Evolutionary conservation across 345 rosid genomes (phyloP).

Genomic region (Xanthoceras sorbifolium): DNA sequence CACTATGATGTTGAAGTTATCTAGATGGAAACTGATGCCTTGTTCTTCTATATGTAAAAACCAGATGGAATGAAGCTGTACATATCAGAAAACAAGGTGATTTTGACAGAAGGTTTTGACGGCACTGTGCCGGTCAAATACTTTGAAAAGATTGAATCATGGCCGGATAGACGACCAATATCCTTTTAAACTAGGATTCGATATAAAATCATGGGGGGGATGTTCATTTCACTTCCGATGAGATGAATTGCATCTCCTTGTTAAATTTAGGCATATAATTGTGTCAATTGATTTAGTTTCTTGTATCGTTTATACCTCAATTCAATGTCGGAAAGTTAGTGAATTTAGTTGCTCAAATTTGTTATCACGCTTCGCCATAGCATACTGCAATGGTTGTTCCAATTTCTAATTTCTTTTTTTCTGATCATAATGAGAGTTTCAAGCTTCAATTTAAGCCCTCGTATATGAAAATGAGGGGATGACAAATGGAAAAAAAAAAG

Average conservation of each 20-base stretch:
- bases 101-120: constrained; percentile 84
- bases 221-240: neutral
- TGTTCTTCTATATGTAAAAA: neutral
- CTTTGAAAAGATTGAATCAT: constrained; percentile 75
- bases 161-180: constrained; percentile 64
- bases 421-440: neutral
- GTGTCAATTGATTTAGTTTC: neutral
- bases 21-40: neutral
- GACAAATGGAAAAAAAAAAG: neutral
- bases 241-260: neutral
- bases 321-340: too few relatives aligned
- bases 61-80: constrained; percentile 84
- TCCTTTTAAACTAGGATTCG: constrained; percentile 31
- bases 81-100: constrained; percentile 85
- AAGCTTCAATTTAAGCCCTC: neutral
- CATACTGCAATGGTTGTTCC: too few relatives aligned
- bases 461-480: neutral
- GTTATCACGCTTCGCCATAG: neutral
- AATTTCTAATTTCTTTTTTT: neutral
- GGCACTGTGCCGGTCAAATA: constrained; percentile 73
- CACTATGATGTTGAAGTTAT: neutral
- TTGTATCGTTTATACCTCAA: neutral
- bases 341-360: neutral
- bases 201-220: neutral
- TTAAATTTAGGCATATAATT: neutral